Evolutionary conservation across 306 rosid genomes (phyloP).

Genomic region (Hippophae gyantsensis): DNA sequence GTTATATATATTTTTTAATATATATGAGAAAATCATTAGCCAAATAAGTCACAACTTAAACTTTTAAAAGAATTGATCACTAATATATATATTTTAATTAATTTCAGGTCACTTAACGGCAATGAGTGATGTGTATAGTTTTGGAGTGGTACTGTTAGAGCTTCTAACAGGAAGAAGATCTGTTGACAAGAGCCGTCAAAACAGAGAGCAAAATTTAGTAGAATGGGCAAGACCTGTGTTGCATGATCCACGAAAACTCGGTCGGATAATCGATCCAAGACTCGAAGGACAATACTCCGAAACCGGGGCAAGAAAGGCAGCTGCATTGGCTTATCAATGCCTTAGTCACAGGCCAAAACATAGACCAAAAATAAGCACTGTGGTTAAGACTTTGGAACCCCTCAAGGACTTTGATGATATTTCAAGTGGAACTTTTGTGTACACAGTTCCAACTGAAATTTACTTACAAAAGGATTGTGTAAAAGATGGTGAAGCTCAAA

Average conservation of each 20-base stretch:
- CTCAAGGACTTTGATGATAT: slow-evolving; percentile 62
- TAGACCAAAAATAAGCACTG: slow-evolving; percentile 61
- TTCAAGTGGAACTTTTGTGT: slow-evolving; percentile 69
- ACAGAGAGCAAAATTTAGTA: slow-evolving; percentile 63
- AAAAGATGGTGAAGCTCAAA: slow-evolving; percentile 20
- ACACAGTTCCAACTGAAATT: slow-evolving; percentile 35
- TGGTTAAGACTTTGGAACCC: slow-evolving; percentile 62
- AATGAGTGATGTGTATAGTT: slow-evolving; percentile 88
- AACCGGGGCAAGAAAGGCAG: slow-evolving; percentile 67
- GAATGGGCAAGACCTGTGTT: slow-evolving; percentile 82
- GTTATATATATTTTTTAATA: not conserved
- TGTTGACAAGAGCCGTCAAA: slow-evolving; percentile 55
- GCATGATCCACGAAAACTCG: slow-evolving; percentile 41
- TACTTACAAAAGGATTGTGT: slow-evolving; percentile 8
- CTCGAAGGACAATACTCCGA: slow-evolving; percentile 83
- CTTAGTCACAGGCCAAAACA: slow-evolving; percentile 78
- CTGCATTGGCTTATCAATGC: slow-evolving; percentile 83
- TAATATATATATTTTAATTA: not conserved
- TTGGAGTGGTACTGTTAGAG: slow-evolving; percentile 81
- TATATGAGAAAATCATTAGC: not conserved
- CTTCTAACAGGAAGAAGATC: slow-evolving; percentile 71
- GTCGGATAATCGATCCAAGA: slow-evolving; percentile 70
- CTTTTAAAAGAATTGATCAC: not conserved
- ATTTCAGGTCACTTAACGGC: slow-evolving; percentile 79
- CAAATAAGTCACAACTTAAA: not conserved